phyloP scores from a whole-genome alignment of 805 yeast genomes.

The Metschnikowia hibisci region DNA sequence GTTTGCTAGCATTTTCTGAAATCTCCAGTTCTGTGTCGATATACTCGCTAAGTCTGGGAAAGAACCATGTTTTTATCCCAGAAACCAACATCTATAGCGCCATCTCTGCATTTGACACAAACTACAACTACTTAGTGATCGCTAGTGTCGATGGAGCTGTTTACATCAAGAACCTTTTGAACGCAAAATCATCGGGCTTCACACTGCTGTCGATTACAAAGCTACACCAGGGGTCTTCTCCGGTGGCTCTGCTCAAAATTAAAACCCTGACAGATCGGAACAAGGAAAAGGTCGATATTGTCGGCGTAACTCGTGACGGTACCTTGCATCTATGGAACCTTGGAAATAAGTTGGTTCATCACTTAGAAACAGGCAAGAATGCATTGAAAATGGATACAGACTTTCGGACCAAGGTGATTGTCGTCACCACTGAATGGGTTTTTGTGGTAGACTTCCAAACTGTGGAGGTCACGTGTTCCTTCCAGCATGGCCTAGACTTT shows the following conservation, averaged over 20 bases:
- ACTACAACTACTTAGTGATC: conserved; percentile 32
- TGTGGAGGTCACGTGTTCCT: conserved; percentile 5
- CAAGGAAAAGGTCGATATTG: conserved; percentile 23
- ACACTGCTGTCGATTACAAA: conserved; percentile 21
- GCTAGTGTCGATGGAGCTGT: conserved; percentile 29
- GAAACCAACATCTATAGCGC: conserved; percentile 22
- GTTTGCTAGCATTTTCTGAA: conserved; percentile 27
- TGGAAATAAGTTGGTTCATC: conserved; percentile 3
- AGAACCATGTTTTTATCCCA: conserved; percentile 36
- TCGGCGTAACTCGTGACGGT: conserved; percentile 25
- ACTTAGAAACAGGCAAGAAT: conserved; percentile 1
- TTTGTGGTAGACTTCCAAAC: conserved; percentile 20
- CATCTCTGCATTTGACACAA: conserved; percentile 21
- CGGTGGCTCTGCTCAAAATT: conserved; percentile 20
- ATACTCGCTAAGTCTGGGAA: conserved; percentile 33
- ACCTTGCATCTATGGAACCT: conserved; percentile 25
- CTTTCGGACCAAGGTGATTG: conserved; percentile 23
- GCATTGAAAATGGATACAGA: conserved; percentile 19
- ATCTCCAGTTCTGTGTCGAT: conserved; percentile 28
- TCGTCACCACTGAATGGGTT: conserved; percentile 17
- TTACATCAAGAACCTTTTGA: conserved; percentile 30
- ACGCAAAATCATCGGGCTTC: conserved; percentile 29
- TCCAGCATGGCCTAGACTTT: conserved; percentile 18
- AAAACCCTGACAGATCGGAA: conserved; percentile 22
- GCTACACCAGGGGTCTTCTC: conserved; percentile 12